A percentile compares a stretch with the other conserved stretches of the same genome.
Conservation (phyloP, 108 stramenopile species). For the Stephanodiscus triporus region DNA sequence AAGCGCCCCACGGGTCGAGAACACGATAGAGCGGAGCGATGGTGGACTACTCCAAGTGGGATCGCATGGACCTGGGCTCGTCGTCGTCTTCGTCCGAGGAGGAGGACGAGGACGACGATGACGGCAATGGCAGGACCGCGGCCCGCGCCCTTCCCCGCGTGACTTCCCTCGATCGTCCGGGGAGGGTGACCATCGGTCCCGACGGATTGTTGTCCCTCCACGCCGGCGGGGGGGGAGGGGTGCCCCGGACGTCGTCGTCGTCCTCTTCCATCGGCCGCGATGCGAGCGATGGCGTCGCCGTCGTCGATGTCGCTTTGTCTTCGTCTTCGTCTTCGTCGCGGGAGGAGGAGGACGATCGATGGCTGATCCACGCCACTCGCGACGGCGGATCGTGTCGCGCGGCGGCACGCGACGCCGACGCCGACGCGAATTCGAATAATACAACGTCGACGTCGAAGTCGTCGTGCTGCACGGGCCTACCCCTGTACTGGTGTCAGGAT, state of each 20-base stretch:
- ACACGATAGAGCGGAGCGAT: too few species aligned
- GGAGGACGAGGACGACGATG: constrained; percentile 21
- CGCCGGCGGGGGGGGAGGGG: neutral
- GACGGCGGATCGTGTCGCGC: neutral
- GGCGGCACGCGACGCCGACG: too few species aligned
- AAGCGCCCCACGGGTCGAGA: too few species aligned
- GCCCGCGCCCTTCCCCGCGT: constrained; percentile 24
- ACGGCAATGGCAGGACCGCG: neutral
- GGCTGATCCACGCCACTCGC: neutral
- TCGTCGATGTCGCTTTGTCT: too few species aligned
- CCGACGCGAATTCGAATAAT: too few species aligned
- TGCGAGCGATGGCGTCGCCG: neutral
- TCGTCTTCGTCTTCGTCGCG: neutral
- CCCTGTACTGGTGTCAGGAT: constrained; percentile 51
- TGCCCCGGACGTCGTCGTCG: neutral
- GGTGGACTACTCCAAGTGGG: constrained; percentile 58
- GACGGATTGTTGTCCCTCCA: constrained; percentile 9
- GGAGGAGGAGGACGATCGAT: too few species aligned
- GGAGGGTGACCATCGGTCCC: constrained; percentile 44
- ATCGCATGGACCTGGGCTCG: constrained; percentile 47
- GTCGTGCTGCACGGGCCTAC: too few species aligned
- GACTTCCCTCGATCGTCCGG: constrained; percentile 47
- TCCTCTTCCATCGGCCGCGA: neutral
- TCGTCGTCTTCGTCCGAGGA: constrained; percentile 6
- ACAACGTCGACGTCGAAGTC: too few species aligned